phyloP scores from a whole-genome alignment of 768 basidiomycete genomes.

The Leccinum boreale region DNA sequence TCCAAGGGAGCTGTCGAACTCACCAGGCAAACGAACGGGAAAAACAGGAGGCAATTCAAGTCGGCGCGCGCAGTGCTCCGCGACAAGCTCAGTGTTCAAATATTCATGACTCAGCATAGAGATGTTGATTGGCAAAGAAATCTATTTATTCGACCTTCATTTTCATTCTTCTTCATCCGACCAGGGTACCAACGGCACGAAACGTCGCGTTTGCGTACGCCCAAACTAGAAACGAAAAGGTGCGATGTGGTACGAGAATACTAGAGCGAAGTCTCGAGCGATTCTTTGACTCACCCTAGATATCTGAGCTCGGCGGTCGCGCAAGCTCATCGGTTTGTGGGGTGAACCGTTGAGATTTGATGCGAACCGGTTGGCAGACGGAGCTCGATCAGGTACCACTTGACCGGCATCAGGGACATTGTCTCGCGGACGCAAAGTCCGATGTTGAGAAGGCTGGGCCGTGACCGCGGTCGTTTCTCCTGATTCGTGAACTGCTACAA shows the following conservation, averaged over 20 bases:
- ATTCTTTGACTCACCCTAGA: slow-evolving; percentile 16
- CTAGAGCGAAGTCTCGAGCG: background rate
- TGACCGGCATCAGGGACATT: background rate
- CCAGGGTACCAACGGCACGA: slow-evolving; percentile 29
- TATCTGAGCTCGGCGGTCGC: slow-evolving; percentile 32
- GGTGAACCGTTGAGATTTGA: slow-evolving; percentile 12
- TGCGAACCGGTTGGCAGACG: background rate
- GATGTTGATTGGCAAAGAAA: slow-evolving; percentile 7
- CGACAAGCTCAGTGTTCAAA: too few species aligned
- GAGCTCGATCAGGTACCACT: background rate
- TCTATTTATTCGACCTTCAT: slow-evolving; percentile 13
- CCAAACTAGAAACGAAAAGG: slow-evolving; percentile 21
- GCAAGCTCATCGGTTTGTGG: slow-evolving; percentile 29
- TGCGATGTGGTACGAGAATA: background rate
- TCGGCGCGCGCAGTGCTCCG: background rate
- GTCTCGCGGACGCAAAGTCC: background rate
- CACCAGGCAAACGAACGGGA: too few species aligned
- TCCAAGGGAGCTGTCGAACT: too few species aligned
- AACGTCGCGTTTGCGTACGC: slow-evolving; percentile 26
- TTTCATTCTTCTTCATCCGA: slow-evolving; percentile 31
- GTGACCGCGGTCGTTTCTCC: background rate
- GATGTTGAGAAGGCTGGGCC: background rate
- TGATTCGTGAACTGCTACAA: background rate
- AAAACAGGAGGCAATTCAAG: background rate
- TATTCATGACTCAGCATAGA: background rate